Percentiles rank a stretch among this genome's conserved stretches.
Conservation (phyloP, 2,329 filamentous ascomycete species). For the Alternaria gansuensis region DNA sequence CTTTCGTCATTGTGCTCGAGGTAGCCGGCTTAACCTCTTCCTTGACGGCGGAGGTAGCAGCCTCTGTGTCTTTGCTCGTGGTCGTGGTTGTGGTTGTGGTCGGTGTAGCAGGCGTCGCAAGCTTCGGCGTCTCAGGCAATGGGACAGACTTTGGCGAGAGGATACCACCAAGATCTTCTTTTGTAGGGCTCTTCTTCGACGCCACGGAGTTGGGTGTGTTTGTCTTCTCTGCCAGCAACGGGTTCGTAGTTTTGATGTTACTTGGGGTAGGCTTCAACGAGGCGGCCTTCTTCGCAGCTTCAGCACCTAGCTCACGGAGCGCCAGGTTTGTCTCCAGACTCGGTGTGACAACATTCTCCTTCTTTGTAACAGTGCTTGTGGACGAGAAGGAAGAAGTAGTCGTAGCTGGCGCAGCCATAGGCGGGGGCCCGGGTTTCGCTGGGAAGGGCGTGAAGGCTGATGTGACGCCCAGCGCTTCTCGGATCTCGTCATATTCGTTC, state of each 20-base stretch:
- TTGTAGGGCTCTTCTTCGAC: conserved; percentile 42
- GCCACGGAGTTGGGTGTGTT: conserved; percentile 36
- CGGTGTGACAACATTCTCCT: conserved; percentile 35
- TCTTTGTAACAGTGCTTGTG: conserved; percentile 27
- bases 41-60: conserved; percentile 3
- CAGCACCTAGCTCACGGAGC: conserved; percentile 48
- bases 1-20: not conserved
- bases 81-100: not conserved
- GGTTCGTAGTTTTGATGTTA: conserved; percentile 50
- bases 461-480: conserved; percentile 75
- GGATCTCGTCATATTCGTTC: conserved; percentile 98
- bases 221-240: conserved; percentile 47
- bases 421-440: conserved; percentile 34
- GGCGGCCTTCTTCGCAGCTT: conserved; percentile 50
- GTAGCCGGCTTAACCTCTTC: conserved; percentile 3
- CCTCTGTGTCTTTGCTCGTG: conserved; percentile 8
- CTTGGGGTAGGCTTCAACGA: conserved; percentile 46
- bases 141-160: conserved; percentile 41
- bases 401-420: conserved; percentile 12
- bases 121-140: conserved; percentile 38
- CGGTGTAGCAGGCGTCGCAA: conserved; percentile 19
- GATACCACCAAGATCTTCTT: conserved; percentile 23
- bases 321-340: conserved; percentile 48
- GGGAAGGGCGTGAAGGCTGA: conserved; percentile 45
- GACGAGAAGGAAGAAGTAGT: conserved; percentile 20